Base-by-base conservation (phyloP, 2,329 filamentous ascomycete species). In the Cladosporium colombiae region DNA sequence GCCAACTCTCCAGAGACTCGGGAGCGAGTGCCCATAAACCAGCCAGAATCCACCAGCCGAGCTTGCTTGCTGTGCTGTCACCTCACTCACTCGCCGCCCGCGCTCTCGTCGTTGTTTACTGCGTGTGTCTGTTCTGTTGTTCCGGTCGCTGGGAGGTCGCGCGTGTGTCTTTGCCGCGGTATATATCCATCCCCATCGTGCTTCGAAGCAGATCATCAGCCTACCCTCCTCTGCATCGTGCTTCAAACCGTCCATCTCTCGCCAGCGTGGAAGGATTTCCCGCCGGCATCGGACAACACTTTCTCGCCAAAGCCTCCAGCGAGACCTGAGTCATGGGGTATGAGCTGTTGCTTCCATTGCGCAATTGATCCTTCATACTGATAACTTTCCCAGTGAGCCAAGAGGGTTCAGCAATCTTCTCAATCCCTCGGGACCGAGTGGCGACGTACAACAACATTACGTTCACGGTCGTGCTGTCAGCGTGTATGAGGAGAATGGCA, bases 401-500 rank as follows among this genome's bases (percentile, higher is more conserved):
- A 40, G 61, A 56, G 61, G 61, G 21, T 52, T 63, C 18, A 55
- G 50, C 61, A 37, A 56, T 46, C 27, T 63, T 37, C 61, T 63
- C 33, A 63, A 63, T n/a, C 61, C 60, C 37, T n/a, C 49, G 27
- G 35, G 23, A 21, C 25, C 27, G 18, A 55, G 23, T 63, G 62
- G 55, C 55, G 55, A 59, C 21, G 21, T 27, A 31, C 55, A 53
- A 18, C 37, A 21, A 33, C 27, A 64, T 25, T 25, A 33, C 27
- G 25, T 37, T 21, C 27, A 37, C 35, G 27, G 44, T 31, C 25
- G 25, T 16, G 18, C 29, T 46, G 13, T 52, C 31, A 23, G 33
- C 23, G 62, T 37, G 18, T 65, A 65, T 27, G 44, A 55, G 25
- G 64, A 65, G 46, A 65, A 65, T 37, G 64, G 64, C 46, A 35